phyloP scores from a whole-genome alignment of 495 filamentous ascomycete genomes.

The Lophiotrema nucula region DNA sequence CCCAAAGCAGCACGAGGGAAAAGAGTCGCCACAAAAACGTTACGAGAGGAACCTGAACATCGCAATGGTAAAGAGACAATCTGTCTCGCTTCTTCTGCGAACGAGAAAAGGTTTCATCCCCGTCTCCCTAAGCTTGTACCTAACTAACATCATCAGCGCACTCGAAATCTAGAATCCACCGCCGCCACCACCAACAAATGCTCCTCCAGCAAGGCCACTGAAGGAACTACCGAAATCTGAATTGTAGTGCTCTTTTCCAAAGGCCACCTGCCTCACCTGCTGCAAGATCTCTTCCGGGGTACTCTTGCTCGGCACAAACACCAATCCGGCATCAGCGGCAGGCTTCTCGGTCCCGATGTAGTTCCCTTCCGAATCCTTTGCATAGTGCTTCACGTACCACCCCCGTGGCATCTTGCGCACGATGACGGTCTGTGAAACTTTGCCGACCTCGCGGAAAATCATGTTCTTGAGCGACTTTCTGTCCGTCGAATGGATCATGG shows the following conservation, averaged over 20 bases:
- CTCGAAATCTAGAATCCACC: too few relatives aligned
- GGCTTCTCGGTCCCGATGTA: conserved; percentile 29
- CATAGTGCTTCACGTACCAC: conserved; percentile 27
- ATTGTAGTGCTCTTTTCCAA: conserved; percentile 24
- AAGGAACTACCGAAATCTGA: too few relatives aligned
- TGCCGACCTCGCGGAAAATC: not conserved
- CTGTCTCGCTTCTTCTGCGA: too few relatives aligned
- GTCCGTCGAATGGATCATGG: conserved; percentile 22
- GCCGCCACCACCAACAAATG: too few relatives aligned
- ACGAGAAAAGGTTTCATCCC: too few relatives aligned
- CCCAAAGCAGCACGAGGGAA: not conserved
- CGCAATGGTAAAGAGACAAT: too few relatives aligned
- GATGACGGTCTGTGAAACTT: conserved; percentile 13
- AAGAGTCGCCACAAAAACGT: not conserved
- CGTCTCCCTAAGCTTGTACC: too few relatives aligned
- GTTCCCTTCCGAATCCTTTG: conserved; percentile 27
- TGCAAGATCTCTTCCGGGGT: conserved; percentile 25
- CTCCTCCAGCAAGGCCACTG: too few relatives aligned
- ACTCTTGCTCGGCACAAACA: conserved; percentile 30
- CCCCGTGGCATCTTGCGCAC: conserved; percentile 30
- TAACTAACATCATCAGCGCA: too few relatives aligned
- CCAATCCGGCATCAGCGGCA: conserved; percentile 19
- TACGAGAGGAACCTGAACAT: too few relatives aligned
- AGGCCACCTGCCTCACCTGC: conserved; percentile 26
- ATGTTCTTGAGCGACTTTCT: conserved; percentile 19